Evolutionary conservation across 164 flowering plant species (phyloP).

Genomic region (Aristolochia contorta): DNA sequence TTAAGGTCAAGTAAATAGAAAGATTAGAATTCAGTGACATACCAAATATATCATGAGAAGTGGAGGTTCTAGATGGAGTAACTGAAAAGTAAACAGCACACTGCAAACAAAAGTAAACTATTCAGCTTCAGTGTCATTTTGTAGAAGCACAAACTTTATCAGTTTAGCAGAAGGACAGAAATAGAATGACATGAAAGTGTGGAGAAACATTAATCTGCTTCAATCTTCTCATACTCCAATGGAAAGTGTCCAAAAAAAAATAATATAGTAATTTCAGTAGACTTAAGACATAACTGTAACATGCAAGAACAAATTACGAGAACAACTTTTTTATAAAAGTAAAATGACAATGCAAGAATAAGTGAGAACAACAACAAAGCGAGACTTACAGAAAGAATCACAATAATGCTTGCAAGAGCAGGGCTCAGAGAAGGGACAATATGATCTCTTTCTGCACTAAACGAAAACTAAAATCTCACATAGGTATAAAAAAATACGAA

Average conservation of each 20-base stretch:
- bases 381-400: conserved; percentile 16
- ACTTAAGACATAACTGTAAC: neutral
- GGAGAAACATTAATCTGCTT: neutral
- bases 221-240: neutral
- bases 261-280: neutral
- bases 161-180: no score
- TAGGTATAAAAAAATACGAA: neutral
- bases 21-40: conserved; percentile 1
- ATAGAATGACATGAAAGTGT: no score
- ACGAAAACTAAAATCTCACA: neutral
- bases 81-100: conserved; percentile 11
- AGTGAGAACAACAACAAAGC: no score
- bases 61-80: conserved; percentile 4
- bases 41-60: conserved; percentile 9
- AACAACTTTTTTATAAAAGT: no score
- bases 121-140: no score
- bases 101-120: conserved; percentile 9
- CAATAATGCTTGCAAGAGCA: conserved; percentile 16
- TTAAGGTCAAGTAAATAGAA: neutral
- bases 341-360: no score
- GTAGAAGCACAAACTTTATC: no score
- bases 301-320: no score
- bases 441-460: conserved; percentile 26
- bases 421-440: conserved; percentile 22
- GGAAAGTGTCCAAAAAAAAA: neutral